These are phyloP conservation scores for Lactarius akahatsu DNA, from an alignment of 768 basidiomycete genomes.

Conservation along the genomic window DNA sequence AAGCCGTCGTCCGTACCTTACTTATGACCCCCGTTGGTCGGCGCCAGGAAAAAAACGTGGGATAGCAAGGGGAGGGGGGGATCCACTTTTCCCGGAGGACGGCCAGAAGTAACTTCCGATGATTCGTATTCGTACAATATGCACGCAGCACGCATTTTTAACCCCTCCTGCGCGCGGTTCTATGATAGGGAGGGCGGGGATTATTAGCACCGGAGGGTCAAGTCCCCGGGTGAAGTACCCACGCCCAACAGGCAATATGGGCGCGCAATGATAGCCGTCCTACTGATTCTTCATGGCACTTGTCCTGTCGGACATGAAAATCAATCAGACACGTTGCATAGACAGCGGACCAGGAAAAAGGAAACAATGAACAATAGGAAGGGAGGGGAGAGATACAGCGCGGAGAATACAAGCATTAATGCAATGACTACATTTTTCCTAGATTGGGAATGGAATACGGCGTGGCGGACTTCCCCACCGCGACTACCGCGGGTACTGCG, in stretches of 20 bases:
- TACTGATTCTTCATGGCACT: neutral
- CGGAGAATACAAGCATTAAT: conserved; percentile 1
- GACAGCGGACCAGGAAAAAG: neutral
- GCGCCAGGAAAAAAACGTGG: neutral
- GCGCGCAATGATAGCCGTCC: neutral
- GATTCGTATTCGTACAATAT: neutral
- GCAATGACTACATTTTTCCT: neutral
- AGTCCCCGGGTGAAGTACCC: neutral
- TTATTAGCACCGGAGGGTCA: neutral
- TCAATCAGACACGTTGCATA: neutral
- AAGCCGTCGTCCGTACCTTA: neutral
- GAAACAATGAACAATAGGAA: neutral
- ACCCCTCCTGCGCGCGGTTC: neutral
- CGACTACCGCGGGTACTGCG: neutral
- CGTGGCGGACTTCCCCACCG: neutral
- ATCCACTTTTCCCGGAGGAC: neutral
- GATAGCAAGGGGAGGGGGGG: neutral
- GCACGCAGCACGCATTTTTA: neutral
- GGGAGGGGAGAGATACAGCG: neutral
- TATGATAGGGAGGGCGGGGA: neutral
- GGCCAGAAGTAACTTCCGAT: neutral
- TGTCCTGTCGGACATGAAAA: neutral
- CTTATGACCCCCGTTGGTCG: neutral
- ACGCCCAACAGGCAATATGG: neutral
- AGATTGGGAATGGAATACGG: neutral